Evolutionary conservation across 768 basidiomycete species (phyloP), one percentile per base, ranked within the genome.

Genomic region (Tylopilus subfusipes): DNA sequence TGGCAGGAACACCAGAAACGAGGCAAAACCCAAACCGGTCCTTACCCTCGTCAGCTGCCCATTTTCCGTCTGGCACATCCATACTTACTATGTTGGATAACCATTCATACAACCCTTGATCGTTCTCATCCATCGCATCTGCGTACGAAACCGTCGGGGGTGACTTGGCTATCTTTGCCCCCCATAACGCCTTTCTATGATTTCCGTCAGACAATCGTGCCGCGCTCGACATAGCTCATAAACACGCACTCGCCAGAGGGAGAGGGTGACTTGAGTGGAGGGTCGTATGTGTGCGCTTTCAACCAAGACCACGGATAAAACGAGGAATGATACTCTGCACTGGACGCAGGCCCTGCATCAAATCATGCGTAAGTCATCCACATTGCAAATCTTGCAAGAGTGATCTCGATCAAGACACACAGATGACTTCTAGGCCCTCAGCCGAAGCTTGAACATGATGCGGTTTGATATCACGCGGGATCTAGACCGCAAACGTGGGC

Each of bases 231-330:
- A 46, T 40, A 10, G 7, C 2, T 42, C 19, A 29, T 29, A 59
- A 54, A 42, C 33, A 73, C 78, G 59, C 53, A 86, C 86, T 83
- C 83, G 31, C 68, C 22, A 46, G 50, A 42, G 9, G 40, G 55
- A 48, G 40, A 43, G 24, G 12, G 43, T 44, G 50, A 55, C 65
- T 51, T 64, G 60, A 38, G 78, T 3, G 80, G 76, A 10, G 93
- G 91, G 65, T 94, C 89, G 65, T 95, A 96, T 5, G 91, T 85
- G 56, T 92, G 83, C 56, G 72, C 67, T 63, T 78, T 77, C 4
- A 98, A 78, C 88, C 93, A 96, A 34, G 81, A 73, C 88, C 92
- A 93, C 0, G 95, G 93, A 64, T 91, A 98, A 47, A 86, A 60
- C 0, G 93, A 95, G n/a, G 78, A 70, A 66, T 98, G 95, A 2